Base-by-base conservation (phyloP, 2,329 filamentous ascomycete genomes). In the Fusarium sp. region DNA sequence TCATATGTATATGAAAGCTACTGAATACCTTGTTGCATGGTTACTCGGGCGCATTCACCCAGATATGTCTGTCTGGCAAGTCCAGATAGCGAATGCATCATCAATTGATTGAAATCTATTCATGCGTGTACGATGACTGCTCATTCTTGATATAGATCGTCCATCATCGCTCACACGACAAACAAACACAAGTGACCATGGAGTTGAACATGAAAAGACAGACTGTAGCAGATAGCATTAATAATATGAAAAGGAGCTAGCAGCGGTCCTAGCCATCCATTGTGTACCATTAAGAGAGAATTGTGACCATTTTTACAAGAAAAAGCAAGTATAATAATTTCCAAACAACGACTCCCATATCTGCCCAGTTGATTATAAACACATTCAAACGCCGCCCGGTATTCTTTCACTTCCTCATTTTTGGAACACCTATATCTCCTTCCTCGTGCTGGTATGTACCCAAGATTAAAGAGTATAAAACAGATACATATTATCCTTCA, bases 301-400 rank as follows among this genome's bases (percentile, higher is more conserved):
- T 43, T 53, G 39, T 47, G 51, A 49, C 49, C 48, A 54, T 67
- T 61, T 68, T 65, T 56, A 67, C 54, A 61, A 61, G 19, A 19
- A 49, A 49, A 58, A 48, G 49, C 56, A 44, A 58, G 62, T 52
- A 61, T 53, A 66, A 54, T 19, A 19, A 58, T 50, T 57, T 64
- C 57, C 59, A 64, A 69, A 44, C 60, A 67, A 61, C 38, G 59
- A 68, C 60, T 67, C 68, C 66, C 44, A 52, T 61, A 49, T 59
- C 52, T 66, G 51, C 64, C 65, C 55, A 68, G 49, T 25, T 51
- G 44, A 54, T 44, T 37, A 37, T 51, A 36, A 38, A 50, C 47
- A 58, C 37, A 49, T 45, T 38, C 15, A 52, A 70, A 70, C 65
- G 66, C 68, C 67, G 15, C 32, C 59, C 44, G 51, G 53, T 14